These are phyloP conservation scores for Butyriboletus loyo DNA, from an alignment of 768 basidiomycete species.

Conservation along the genomic window DNA sequence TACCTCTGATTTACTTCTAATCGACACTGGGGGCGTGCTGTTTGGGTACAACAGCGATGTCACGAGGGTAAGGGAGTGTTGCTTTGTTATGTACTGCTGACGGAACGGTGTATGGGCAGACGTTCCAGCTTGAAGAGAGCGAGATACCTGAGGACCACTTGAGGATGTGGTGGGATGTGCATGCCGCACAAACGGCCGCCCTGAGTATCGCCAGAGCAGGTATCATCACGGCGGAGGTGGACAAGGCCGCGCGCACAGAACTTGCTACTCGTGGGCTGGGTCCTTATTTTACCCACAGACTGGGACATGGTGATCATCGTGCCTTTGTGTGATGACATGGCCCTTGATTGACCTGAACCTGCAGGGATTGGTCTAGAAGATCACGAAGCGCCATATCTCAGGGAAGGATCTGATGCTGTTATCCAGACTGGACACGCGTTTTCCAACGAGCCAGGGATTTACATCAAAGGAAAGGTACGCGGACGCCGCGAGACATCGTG, in stretches of 20 bases:
- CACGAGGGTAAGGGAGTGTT: slow-evolving; percentile 53
- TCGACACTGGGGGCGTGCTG: slow-evolving; percentile 70
- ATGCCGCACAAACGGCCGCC: slow-evolving; percentile 58
- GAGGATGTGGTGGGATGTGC: slow-evolving; percentile 64
- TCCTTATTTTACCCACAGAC: slow-evolving; percentile 72
- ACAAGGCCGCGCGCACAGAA: slow-evolving; percentile 55
- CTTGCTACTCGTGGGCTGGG: slow-evolving; percentile 45
- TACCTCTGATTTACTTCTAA: slow-evolving; percentile 62
- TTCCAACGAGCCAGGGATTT: slow-evolving; percentile 78
- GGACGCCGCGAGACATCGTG: background rate
- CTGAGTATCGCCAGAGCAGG: slow-evolving; percentile 46
- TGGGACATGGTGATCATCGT: slow-evolving; percentile 64
- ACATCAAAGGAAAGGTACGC: slow-evolving; percentile 64
- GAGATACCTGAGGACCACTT: slow-evolving; percentile 51
- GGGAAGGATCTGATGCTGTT: slow-evolving; percentile 58
- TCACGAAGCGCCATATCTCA: slow-evolving; percentile 80
- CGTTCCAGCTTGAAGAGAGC: slow-evolving; percentile 61
- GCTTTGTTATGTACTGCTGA: background rate
- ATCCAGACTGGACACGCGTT: slow-evolving; percentile 70
- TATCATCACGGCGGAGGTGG: slow-evolving; percentile 51
- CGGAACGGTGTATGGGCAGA: slow-evolving; percentile 34
- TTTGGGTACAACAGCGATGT: slow-evolving; percentile 79
- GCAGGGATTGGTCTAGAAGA: slow-evolving; percentile 81
- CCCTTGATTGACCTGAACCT: slow-evolving; percentile 12
- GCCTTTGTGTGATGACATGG: slow-evolving; percentile 6